Percentiles rank a stretch among this genome's conserved stretches.
These are phyloP conservation scores for Lasiodiplodia sp. DNA, from an alignment of 2,329 filamentous ascomycete species.

Conservation along the genomic window DNA sequence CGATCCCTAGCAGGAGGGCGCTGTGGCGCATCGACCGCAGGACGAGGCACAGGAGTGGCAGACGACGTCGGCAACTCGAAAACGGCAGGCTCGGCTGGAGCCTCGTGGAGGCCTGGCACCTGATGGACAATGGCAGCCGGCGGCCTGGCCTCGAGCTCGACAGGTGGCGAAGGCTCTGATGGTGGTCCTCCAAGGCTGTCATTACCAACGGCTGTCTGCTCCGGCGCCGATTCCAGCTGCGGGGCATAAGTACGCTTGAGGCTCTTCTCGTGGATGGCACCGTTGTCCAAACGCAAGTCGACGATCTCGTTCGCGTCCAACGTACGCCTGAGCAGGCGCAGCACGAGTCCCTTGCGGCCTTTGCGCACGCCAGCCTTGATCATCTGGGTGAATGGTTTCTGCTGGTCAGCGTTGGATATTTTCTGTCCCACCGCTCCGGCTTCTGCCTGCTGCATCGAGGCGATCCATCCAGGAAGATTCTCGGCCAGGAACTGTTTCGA, in stretches of 20 bases:
- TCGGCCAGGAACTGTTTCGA: conserved; percentile 21
- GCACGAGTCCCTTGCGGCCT: conserved; percentile 43
- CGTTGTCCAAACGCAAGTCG: conserved; percentile 7
- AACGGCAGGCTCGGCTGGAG: neutral
- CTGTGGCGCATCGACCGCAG: neutral
- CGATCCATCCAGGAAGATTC: conserved; percentile 14
- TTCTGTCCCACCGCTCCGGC: neutral
- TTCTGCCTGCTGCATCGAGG: conserved; percentile 10
- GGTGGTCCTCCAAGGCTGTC: too few species aligned
- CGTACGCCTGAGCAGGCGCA: conserved; percentile 41
- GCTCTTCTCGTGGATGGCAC: neutral
- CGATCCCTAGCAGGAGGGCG: neutral
- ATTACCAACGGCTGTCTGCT: too few species aligned
- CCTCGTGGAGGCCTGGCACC: conserved; percentile 24
- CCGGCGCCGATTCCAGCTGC: too few species aligned
- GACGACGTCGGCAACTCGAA: conserved; percentile 9
- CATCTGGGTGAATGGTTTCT: conserved; percentile 37
- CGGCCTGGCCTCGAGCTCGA: conserved; percentile 12
- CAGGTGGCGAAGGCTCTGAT: neutral
- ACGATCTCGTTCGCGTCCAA: conserved; percentile 12
- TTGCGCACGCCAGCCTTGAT: conserved; percentile 45
- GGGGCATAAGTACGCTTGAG: neutral
- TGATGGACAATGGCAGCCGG: neutral
- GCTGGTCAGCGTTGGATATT: conserved; percentile 29
- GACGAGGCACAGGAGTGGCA: neutral